A percentile compares a stretch with the other conserved stretches of the same genome.
phyloP scores from a whole-genome alignment of 1,284 basidiomycete species.

The Rhodotorula sp. region DNA sequence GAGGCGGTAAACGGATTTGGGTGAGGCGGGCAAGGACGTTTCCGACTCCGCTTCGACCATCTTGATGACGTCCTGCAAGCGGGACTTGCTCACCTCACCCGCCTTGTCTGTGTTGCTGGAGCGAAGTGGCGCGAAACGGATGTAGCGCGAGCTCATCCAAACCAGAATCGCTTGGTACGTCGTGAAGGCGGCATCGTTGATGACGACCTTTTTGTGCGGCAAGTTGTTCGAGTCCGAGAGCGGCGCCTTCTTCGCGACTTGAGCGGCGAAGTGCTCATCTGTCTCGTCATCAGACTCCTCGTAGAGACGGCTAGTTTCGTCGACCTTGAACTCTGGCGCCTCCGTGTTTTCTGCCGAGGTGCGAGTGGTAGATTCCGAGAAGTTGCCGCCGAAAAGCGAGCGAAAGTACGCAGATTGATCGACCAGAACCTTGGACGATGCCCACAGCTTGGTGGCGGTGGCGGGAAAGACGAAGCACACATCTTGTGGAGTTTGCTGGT shows the following conservation, averaged over 20 bases:
- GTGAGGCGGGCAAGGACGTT: not conserved
- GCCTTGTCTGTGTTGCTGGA: not conserved
- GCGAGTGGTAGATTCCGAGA: not conserved
- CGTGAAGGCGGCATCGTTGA: slow-evolving; percentile 6
- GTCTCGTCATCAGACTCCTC: slow-evolving; percentile 7
- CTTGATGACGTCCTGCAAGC: no score
- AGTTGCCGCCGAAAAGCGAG: not conserved
- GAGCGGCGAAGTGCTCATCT: not conserved
- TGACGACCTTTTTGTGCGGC: not conserved
- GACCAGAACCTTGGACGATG: not conserved
- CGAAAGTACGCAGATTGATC: not conserved
- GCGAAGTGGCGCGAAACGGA: slow-evolving; percentile 1
- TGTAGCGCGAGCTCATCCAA: slow-evolving; percentile 4
- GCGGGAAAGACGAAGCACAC: not conserved
- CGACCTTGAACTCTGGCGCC: not conserved
- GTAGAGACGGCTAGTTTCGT: no score
- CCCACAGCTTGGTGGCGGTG: slow-evolving; percentile 1
- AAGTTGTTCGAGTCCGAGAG: no score
- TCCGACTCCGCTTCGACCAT: not conserved
- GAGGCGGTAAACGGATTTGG: slow-evolving; percentile 8
- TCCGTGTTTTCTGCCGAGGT: no score
- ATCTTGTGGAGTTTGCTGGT: not conserved
- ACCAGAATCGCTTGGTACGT: slow-evolving; percentile 16
- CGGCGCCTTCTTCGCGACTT: no score
- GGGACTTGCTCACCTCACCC: not conserved